Base-by-base conservation (phyloP, 495 filamentous ascomycete species). In the Friedmanniomyces endolithicus region DNA sequence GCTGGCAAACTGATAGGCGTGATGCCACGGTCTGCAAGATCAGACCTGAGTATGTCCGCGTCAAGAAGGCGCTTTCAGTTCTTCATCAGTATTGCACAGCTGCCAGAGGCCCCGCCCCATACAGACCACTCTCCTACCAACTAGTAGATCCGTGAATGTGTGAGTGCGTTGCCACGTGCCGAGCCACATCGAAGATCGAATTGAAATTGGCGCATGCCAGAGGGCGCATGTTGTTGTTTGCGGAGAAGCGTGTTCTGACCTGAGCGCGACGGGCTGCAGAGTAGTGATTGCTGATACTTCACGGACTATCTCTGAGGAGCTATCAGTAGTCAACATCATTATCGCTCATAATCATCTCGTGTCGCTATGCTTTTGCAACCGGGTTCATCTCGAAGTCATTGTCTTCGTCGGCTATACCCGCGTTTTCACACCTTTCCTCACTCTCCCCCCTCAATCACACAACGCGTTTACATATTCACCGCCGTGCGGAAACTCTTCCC, bases 401-500 rank as follows among this genome's bases (percentile, higher is more conserved):
- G 12, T 11, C 3, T 19, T 47, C 37, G 27, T 14, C 37, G 37
- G 37, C 16, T 6, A 41, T n/a, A n/a, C n/a, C n/a, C 17, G 14
- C 17, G 14, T 19, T 41, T 41, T 14, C 6, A 16, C n/a, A 19
- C 37, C 16, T 41, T 14, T 41, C 37, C 17, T 41, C 39, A 14
- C 4, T 41, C 39, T n/a, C 44, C n/a, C 44, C 16, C 44, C 17
- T 47, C 24, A 16, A 23, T 19, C 3, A 25, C 44, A 6, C 17
- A 22, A n/a, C 44, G 7, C 49, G 1, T 31, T 55, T 87, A 96
- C 71, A 95, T 70, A 75, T 86, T 86, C 66, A 95, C 84, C 53
- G 90, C 76, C 62, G 72, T 87, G 72, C 89, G 83, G 87, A 96
- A 99, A 57, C 88, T 88, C 57, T 76, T 72, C 61, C 94, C 94